Evolutionary conservation across 2,329 filamentous ascomycete species (phyloP).

Genomic region (Aspergillus oerlinghausenensis): DNA sequence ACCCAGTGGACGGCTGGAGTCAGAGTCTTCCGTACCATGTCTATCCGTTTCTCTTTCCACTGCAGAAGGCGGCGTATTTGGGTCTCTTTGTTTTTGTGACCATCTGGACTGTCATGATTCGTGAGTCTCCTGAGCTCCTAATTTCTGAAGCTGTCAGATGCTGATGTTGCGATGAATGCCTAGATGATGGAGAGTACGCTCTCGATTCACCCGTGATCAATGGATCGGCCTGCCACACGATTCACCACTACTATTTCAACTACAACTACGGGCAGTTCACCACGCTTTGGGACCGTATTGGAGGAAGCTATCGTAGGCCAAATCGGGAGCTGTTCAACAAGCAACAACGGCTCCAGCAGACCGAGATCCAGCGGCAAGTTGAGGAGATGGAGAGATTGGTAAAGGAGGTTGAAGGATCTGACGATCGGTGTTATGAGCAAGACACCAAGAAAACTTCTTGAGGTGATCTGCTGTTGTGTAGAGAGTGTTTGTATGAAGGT

Average conservation of each 20-base stretch:
- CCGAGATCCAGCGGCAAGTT: background rate
- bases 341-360: background rate
- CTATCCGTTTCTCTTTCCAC: constrained; percentile 84
- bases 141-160: background rate
- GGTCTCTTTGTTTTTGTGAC: constrained; percentile 85
- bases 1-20: constrained; percentile 83
- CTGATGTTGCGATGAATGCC: background rate
- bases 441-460: constrained; percentile 4
- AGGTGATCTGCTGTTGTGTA: background rate
- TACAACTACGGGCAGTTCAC: constrained; percentile 96
- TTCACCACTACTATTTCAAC: constrained; percentile 84
- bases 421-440: constrained; percentile 7
- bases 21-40: constrained; percentile 89
- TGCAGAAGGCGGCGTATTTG: constrained; percentile 86
- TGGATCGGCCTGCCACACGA: constrained; percentile 89
- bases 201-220: constrained; percentile 83
- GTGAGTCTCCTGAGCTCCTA: constrained; percentile 14
- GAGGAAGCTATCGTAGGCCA: constrained; percentile 54
- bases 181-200: constrained; percentile 84
- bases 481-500: background rate
- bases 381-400: constrained; percentile 11
- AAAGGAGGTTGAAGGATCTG: constrained; percentile 10
- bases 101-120: constrained; percentile 92
- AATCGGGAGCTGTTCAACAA: background rate
- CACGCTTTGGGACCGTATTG: constrained; percentile 84